A percentile compares a stretch with the other conserved stretches of the same genome.
Evolutionary conservation across 345 rosid species (phyloP).

Genomic region (Salix exigua): DNA sequence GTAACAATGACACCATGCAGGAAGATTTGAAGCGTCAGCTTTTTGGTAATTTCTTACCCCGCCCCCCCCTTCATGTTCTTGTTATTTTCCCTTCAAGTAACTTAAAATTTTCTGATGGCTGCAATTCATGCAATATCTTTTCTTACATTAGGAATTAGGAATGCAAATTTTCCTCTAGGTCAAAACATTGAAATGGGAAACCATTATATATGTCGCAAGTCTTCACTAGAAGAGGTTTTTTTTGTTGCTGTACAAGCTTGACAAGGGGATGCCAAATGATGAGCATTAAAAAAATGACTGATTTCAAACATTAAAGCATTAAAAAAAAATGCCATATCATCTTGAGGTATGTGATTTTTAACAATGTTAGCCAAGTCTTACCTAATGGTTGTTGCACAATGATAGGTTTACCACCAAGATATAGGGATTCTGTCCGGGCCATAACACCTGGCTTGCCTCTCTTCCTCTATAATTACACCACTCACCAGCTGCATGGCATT

Average conservation of each 20-base stretch:
- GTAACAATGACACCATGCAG: conserved; percentile 99
- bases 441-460: conserved; percentile 96
- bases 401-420: conserved; percentile 93
- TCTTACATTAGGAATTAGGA: neutral
- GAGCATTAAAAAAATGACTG: neutral
- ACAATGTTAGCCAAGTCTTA: neutral
- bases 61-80: neutral
- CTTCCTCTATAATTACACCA: conserved; percentile 94
- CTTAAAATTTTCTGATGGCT: neutral
- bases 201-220: neutral
- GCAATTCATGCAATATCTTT: neutral
- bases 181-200: neutral
- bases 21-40: conserved; percentile 91
- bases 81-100: neutral
- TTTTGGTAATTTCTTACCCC: conserved; percentile 52
- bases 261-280: neutral
- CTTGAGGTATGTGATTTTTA: neutral
- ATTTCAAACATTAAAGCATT: neutral
- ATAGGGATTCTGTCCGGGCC: conserved; percentile 94
- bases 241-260: neutral
- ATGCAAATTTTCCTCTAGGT: neutral
- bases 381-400: conserved; percentile 10
- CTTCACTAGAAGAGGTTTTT: too few species aligned
- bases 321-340: neutral
- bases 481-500: conserved; percentile 96